phyloP scores from a whole-genome alignment of 768 basidiomycete species.

The Panaeolus cyanescens region DNA sequence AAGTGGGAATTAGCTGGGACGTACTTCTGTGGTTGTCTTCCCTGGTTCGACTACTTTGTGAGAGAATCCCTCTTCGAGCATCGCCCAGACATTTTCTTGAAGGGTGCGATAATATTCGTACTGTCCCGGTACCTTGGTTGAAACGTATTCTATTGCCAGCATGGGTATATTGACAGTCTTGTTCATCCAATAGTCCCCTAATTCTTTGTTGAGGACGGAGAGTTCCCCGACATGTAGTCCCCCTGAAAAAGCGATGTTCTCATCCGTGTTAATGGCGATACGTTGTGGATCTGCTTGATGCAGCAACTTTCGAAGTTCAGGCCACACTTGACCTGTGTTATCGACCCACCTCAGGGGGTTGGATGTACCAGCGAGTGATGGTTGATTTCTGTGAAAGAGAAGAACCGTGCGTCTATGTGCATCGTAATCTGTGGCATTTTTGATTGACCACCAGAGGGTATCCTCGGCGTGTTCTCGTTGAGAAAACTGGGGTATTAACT shows the following conservation, averaged over 20 bases:
- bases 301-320: constrained; percentile 39
- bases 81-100: constrained; percentile 54
- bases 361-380: constrained; percentile 33
- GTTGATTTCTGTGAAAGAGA: constrained; percentile 48
- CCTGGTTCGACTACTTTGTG: constrained; percentile 41
- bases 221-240: constrained; percentile 54
- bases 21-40: constrained; percentile 45
- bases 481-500: constrained; percentile 32
- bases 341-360: constrained; percentile 51
- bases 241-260: constrained; percentile 47
- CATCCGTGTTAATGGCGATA: constrained; percentile 49
- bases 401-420: constrained; percentile 49
- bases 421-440: constrained; percentile 49
- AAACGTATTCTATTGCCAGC: constrained; percentile 50
- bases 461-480: constrained; percentile 58
- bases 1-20: constrained; percentile 7
- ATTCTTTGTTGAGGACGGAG: constrained; percentile 33
- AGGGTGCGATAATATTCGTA: constrained; percentile 43
- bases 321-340: constrained; percentile 51
- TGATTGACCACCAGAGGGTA: constrained; percentile 52
- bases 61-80: constrained; percentile 56
- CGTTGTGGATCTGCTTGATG: constrained; percentile 35
- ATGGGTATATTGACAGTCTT: constrained; percentile 43
- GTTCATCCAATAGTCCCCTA: constrained; percentile 44
- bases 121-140: constrained; percentile 41